Evolutionary conservation across 768 basidiomycete species (phyloP), one percentile per base, ranked within the genome.

Genomic region (Saitozyma sp.): DNA sequence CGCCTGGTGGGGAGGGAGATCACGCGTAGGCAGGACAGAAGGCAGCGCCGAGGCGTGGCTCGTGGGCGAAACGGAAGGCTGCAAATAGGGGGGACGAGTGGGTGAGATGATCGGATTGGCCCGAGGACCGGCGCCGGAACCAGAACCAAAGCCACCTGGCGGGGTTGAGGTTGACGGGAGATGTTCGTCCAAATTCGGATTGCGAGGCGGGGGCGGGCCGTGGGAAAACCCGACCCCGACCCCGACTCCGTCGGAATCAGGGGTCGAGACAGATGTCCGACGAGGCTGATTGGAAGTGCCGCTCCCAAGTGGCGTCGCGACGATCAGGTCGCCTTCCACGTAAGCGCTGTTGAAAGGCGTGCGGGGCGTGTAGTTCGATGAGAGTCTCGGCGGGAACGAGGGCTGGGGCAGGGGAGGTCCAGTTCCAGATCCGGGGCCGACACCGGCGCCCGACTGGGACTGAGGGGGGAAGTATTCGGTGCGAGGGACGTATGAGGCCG

Each of bases 211-310:
- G 13, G 11, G 45, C 2, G 45, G 2, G 45, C n/a, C 45, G 45
- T 13, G 45, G 29, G 2, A 2, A 5, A 2, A 6, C 7, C 39
- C 46, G 3, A 48, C 46, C 2, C 14, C 46, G 46, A 48, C 14
- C 17, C 46, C 46, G 2, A 48, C 46, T 48, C 14, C 17, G 6
- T 17, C 46, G 46, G 2, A 17, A 48, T 48, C 29, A 29, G 29
- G 5, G 29, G 29, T 29, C 29, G 29, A 29, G 29, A 29, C 29
- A 29, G 29, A 29, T 29, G 29, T 5, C 29, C 29, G 29, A 29
- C 29, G 29, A 29, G 29, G 29, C 57, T 53, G 17, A 60, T 43
- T 49, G 49, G 43, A 16, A 58, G 54, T 17, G 48, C 42, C 29
- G 51, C 29, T 29, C 5, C 29, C 29, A 29, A 29, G 29, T 29